phyloP scores from a whole-genome alignment of 78 protist genomes.

The Chrysochromulina tobinii region DNA sequence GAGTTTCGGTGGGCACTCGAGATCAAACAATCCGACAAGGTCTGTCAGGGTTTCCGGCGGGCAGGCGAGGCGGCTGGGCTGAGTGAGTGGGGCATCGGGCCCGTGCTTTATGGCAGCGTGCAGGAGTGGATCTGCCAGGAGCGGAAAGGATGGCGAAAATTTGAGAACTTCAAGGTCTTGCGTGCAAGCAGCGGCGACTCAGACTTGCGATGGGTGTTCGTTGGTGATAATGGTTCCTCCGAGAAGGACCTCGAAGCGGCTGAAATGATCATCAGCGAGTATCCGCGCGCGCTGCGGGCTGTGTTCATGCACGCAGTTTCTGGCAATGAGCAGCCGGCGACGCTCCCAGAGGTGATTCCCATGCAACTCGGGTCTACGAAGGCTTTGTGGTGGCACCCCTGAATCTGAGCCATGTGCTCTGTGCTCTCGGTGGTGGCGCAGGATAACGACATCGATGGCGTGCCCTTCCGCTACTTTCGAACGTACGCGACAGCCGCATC shows the following conservation, averaged over 20 bases:
- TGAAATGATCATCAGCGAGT: too few species aligned
- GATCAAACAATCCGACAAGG: neutral
- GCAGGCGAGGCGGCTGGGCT: neutral
- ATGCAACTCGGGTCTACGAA: too few species aligned
- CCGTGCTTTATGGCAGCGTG: conserved; percentile 23
- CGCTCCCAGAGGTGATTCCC: neutral
- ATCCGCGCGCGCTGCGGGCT: neutral
- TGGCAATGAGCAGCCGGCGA: neutral
- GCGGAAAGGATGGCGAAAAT: neutral
- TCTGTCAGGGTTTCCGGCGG: neutral
- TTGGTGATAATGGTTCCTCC: neutral
- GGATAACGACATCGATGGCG: neutral
- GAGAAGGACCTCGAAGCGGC: neutral
- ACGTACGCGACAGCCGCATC: neutral
- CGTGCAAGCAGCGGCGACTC: neutral
- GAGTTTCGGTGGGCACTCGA: neutral
- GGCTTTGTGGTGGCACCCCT: too few species aligned
- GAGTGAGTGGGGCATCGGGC: neutral
- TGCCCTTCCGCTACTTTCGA: neutral
- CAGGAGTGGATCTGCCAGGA: conserved; percentile 22
- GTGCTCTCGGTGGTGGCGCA: too few species aligned
- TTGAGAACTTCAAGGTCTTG: neutral
- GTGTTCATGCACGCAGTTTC: conserved; percentile 22
- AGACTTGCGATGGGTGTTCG: neutral
- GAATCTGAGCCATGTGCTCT: too few species aligned